These are phyloP conservation scores for Xylaria sp. DNA, from an alignment of 2,329 filamentous ascomycete species.

Conservation along the genomic window DNA sequence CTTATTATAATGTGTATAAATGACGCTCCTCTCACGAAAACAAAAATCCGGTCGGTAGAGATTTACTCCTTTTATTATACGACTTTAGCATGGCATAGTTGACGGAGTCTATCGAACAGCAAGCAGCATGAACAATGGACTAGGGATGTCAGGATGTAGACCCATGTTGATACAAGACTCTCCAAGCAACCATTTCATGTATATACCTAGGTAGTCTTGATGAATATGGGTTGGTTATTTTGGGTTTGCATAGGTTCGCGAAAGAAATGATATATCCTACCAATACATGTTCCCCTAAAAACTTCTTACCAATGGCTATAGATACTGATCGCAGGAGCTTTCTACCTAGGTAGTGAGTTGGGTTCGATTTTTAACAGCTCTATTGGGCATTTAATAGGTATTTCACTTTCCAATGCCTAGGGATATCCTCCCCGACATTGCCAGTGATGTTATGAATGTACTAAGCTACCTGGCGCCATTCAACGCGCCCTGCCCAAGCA, in stretches of 20 bases:
- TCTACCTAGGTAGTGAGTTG: too few species aligned
- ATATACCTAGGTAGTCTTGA: conserved; percentile 18
- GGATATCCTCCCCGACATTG: too few species aligned
- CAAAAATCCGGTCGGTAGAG: conserved; percentile 40
- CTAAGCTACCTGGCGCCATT: too few species aligned
- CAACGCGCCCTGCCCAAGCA: too few species aligned
- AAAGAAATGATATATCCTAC: too few species aligned
- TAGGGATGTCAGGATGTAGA: conserved; percentile 32
- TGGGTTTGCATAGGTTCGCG: neutral
- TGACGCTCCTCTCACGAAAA: conserved; percentile 50
- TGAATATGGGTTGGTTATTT: conserved; percentile 6
- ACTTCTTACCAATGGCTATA: too few species aligned
- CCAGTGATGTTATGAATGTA: too few species aligned
- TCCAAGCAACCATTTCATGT: conserved; percentile 13
- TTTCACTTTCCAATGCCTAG: too few species aligned
- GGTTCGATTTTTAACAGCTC: too few species aligned
- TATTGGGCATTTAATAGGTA: too few species aligned
- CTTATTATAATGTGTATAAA: conserved; percentile 45
- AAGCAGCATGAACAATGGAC: conserved; percentile 26
- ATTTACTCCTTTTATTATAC: conserved; percentile 34
- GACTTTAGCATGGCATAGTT: conserved; percentile 31
- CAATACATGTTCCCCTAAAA: too few species aligned
- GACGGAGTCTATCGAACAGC: conserved; percentile 11
- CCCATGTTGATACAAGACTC: conserved; percentile 24
- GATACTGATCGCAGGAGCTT: too few species aligned